A percentile compares a stretch with the other conserved stretches of the same genome.
Evolutionary conservation across 768 basidiomycete genomes (phyloP).

Genomic region (Gloeostereum incarnatum): DNA sequence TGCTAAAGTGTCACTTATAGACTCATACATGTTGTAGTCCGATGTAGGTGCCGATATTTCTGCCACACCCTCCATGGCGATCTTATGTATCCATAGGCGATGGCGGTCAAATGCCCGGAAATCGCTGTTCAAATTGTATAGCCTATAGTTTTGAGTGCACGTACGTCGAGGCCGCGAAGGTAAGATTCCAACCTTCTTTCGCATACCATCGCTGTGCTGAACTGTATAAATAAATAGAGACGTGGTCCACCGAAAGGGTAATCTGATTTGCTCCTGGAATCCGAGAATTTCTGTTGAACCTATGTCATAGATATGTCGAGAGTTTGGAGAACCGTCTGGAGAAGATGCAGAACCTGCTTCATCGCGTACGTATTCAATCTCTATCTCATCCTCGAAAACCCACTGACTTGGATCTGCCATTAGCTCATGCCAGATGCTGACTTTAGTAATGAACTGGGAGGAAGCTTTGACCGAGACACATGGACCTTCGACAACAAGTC

Average conservation of each 20-base stretch:
- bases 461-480: constrained; percentile 6
- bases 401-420: neutral
- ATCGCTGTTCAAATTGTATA: constrained; percentile 60
- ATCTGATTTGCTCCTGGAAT: constrained; percentile 8
- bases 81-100: constrained; percentile 34
- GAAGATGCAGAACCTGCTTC: constrained; percentile 47
- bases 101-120: constrained; percentile 60
- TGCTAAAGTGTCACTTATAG: neutral
- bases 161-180: constrained; percentile 64
- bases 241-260: constrained; percentile 59
- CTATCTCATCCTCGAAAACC: neutral
- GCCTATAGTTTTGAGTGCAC: constrained; percentile 58
- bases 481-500: constrained; percentile 1
- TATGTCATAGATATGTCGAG: constrained; percentile 40
- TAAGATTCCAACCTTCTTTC: constrained; percentile 19
- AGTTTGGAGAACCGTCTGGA: constrained; percentile 49
- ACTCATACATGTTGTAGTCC: constrained; percentile 30
- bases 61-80: neutral
- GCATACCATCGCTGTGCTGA: constrained; percentile 1
- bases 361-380: neutral
- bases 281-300: neutral
- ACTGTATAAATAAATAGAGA: constrained; percentile 21
- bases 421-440: constrained; percentile 62
- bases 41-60: constrained; percentile 36
- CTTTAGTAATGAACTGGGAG: constrained; percentile 47